Evolutionary conservation across 768 basidiomycete species (phyloP).

Genomic region (Mycena olivaceomarginata): DNA sequence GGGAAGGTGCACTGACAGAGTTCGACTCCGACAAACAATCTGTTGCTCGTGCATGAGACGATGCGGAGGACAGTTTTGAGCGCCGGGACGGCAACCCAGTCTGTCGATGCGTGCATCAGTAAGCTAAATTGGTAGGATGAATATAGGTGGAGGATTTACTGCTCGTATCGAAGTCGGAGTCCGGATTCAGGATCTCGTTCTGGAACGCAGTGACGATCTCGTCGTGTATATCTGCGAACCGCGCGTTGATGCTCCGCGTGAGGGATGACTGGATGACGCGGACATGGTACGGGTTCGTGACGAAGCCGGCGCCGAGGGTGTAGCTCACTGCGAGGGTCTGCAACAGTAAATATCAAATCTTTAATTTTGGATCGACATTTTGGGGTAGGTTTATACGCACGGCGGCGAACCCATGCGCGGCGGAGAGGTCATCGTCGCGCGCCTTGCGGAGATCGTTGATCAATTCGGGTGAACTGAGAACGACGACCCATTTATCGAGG

Average conservation of each 20-base stretch:
- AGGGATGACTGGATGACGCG: constrained; percentile 42
- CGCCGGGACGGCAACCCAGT: constrained; percentile 49
- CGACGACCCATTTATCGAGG: constrained; percentile 65
- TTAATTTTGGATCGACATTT: neutral
- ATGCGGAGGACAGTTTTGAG: constrained; percentile 49
- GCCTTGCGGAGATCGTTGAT: constrained; percentile 70
- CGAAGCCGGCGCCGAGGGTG: constrained; percentile 36
- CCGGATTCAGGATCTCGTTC: constrained; percentile 31
- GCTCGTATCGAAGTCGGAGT: neutral
- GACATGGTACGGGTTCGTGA: constrained; percentile 42
- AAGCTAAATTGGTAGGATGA: neutral
- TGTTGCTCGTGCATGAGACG: constrained; percentile 57
- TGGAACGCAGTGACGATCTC: constrained; percentile 46
- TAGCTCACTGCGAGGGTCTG: constrained; percentile 22
- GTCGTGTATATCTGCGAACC: constrained; percentile 45
- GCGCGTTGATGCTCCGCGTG: constrained; percentile 41
- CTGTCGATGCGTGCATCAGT: constrained; percentile 24
- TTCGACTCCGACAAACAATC: constrained; percentile 57
- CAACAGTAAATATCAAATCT: neutral
- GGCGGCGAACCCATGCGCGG: constrained; percentile 51
- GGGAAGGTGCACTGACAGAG: constrained; percentile 49
- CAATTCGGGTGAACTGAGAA: constrained; percentile 62
- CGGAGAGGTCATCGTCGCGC: constrained; percentile 54
- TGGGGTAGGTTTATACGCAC: constrained; percentile 41
- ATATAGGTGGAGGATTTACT: neutral